Evolutionary conservation across 2,329 filamentous ascomycete genomes (phyloP).

Genomic region (Fusarium pininemorale): DNA sequence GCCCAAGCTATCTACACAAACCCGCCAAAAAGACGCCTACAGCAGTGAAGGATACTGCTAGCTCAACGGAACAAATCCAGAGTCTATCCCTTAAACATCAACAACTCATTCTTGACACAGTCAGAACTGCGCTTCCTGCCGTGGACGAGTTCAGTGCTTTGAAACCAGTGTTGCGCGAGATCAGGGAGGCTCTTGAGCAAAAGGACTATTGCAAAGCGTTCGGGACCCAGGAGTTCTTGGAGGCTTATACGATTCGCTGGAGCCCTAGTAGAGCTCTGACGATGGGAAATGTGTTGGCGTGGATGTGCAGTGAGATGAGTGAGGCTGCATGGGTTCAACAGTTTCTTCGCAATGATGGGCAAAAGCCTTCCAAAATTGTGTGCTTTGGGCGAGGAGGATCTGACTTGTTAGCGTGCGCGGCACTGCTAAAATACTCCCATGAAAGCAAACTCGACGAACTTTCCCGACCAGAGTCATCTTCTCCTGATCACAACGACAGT

Average conservation of each 20-base stretch:
- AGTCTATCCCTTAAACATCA: neutral
- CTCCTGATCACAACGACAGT: neutral
- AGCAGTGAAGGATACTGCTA: neutral
- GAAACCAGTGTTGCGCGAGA: neutral
- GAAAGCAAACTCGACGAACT: neutral
- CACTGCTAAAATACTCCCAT: neutral
- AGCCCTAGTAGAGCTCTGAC: neutral
- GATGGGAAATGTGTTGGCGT: neutral
- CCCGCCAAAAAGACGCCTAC: neutral
- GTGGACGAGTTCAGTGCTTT: neutral
- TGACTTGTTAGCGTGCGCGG: neutral
- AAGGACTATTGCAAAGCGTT: conserved; percentile 6
- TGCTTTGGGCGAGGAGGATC: conserved; percentile 7
- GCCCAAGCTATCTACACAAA: conserved; percentile 14
- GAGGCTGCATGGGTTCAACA: neutral
- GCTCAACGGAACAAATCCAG: neutral
- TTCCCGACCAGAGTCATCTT: neutral
- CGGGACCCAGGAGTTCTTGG: neutral
- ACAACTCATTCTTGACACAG: conserved; percentile 11
- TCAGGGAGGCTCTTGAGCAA: conserved; percentile 10
- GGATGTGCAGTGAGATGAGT: conserved; percentile 8
- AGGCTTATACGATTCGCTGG: conserved; percentile 10
- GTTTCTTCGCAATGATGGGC: neutral
- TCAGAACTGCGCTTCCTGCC: conserved; percentile 6
- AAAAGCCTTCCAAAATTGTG: neutral